Conservation (phyloP, 306 rosid genomes). For the Acmispon strigosus region DNA sequence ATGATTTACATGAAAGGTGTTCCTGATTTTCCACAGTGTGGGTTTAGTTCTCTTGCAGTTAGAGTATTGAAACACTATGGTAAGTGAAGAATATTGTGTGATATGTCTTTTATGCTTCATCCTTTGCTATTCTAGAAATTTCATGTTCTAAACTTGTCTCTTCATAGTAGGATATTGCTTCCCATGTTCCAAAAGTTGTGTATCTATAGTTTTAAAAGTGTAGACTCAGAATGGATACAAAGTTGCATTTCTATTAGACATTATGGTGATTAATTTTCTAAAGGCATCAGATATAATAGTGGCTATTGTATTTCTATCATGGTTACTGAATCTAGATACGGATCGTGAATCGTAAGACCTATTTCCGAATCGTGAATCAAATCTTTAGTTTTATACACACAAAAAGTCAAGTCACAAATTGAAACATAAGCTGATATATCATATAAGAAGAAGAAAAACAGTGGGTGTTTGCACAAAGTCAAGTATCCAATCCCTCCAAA, state of each 20-base stretch:
- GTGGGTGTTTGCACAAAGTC: too few relatives aligned
- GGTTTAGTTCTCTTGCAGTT: conserved; percentile 81
- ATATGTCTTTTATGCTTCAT: background rate
- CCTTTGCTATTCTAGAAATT: background rate
- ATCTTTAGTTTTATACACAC: too few relatives aligned
- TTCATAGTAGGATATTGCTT: conserved; percentile 16
- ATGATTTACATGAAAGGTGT: conserved; percentile 88
- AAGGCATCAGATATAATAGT: background rate
- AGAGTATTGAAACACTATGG: conserved; percentile 58
- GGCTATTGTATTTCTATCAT: background rate
- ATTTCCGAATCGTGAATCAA: too few relatives aligned
- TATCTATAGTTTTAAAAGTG: background rate
- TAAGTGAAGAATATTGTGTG: conserved; percentile 14
- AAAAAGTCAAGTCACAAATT: too few relatives aligned
- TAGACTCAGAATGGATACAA: background rate
- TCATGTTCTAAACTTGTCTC: background rate
- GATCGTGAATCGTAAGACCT: too few relatives aligned
- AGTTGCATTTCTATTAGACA: background rate
- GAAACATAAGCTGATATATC: too few relatives aligned
- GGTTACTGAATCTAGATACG: too few relatives aligned
- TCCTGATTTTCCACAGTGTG: conserved; percentile 73
- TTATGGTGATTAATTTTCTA: background rate
- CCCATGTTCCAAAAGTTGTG: background rate
- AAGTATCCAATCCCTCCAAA: too few relatives aligned
- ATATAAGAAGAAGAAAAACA: too few relatives aligned